phyloP scores from a whole-genome alignment of 345 rosid species.

The Eucalyptus marginata region DNA sequence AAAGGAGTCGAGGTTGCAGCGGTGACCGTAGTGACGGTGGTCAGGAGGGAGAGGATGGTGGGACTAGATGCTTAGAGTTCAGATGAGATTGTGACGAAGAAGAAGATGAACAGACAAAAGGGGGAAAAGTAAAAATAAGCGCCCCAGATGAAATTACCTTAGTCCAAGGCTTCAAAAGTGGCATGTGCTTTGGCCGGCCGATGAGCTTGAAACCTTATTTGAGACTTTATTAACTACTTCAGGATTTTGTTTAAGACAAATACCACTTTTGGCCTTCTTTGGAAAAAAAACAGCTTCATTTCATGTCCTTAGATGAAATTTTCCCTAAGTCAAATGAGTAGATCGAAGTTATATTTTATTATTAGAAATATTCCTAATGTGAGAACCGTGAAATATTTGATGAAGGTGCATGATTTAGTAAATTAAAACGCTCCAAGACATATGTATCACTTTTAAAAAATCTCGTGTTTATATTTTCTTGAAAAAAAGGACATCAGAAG shows the following conservation, averaged over 20 bases:
- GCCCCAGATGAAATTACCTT: no score
- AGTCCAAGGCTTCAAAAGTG: no score
- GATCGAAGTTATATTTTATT: background rate
- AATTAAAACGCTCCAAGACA: background rate
- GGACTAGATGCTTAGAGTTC: conserved; percentile 7
- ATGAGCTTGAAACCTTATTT: background rate
- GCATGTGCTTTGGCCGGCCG: no score
- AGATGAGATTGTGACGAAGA: background rate
- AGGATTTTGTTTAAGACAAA: background rate
- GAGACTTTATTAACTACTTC: background rate
- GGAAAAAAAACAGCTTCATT: background rate
- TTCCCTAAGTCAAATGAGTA: background rate
- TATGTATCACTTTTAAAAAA: background rate
- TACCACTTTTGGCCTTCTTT: background rate
- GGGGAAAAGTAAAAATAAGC: background rate
- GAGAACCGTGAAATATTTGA: background rate
- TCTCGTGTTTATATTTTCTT: background rate
- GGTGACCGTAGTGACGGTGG: conserved; percentile 3
- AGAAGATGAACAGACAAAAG: background rate
- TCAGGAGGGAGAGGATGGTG: background rate
- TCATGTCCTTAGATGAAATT: background rate
- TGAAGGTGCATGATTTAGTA: background rate
- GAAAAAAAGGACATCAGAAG: background rate
- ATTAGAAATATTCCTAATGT: background rate
- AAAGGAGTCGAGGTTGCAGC: background rate